Evolutionary conservation across 345 rosid genomes (phyloP).

Genomic region (Salix brachista): DNA sequence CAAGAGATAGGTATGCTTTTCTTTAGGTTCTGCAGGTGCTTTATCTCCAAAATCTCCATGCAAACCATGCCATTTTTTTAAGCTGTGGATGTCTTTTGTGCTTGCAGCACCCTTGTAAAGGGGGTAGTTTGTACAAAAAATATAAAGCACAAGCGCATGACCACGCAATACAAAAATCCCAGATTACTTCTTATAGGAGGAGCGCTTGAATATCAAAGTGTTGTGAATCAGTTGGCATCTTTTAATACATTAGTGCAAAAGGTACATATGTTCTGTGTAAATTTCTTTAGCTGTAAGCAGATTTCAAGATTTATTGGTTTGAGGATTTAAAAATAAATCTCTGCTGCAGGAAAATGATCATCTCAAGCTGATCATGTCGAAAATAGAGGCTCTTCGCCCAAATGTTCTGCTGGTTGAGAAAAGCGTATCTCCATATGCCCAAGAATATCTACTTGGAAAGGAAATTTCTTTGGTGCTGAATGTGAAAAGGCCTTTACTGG

Average conservation of each 20-base stretch:
- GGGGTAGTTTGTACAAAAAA: conserved; percentile 98
- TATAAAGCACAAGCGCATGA: conserved; percentile 98
- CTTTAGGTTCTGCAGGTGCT: conserved; percentile 1
- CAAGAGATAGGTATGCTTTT: conserved; percentile 66
- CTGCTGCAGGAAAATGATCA: conserved; percentile 76
- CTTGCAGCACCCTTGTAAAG: conserved; percentile 66
- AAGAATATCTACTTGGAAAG: conserved; percentile 71
- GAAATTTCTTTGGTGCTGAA: conserved; percentile 90
- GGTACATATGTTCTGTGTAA: conserved; percentile 37
- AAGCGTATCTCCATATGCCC: conserved; percentile 85
- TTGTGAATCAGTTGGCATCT: conserved; percentile 78
- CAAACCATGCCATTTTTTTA: background rate
- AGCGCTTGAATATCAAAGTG: conserved; percentile 85
- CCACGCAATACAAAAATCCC: conserved; percentile 88
- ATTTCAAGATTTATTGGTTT: background rate
- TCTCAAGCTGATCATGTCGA: conserved; percentile 69
- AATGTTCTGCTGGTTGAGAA: conserved; percentile 92
- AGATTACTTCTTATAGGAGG: conserved; percentile 84
- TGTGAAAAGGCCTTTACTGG: conserved; percentile 77
- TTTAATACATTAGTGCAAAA: conserved; percentile 78
- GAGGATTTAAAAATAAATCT: conserved; percentile 14
- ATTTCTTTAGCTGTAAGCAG: conserved; percentile 2
- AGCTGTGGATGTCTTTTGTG: conserved; percentile 11
- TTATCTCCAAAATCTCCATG: background rate
- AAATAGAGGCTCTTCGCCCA: conserved; percentile 87